Conservation (phyloP, 2,329 filamentous ascomycete species). For the Pyrenophora tritici-repentis region DNA sequence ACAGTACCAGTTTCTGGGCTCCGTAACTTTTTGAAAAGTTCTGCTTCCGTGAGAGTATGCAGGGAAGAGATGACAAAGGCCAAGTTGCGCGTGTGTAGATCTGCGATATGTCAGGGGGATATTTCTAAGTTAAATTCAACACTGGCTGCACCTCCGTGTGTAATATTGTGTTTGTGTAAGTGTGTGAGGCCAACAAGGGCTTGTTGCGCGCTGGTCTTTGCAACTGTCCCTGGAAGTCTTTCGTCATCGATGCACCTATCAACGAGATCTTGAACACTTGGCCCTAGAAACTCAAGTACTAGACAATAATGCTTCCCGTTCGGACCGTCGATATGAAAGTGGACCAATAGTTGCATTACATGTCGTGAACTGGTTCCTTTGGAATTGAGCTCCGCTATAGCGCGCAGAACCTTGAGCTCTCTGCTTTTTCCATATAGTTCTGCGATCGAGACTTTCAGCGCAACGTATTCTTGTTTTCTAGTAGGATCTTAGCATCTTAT, state of each 20-base stretch:
- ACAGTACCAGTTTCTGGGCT: constrained; percentile 20
- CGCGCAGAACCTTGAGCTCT: constrained; percentile 22
- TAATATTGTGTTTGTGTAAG: constrained; percentile 30
- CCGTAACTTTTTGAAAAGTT: constrained; percentile 25
- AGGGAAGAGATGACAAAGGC: constrained; percentile 29
- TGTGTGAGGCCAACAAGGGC: constrained; percentile 22
- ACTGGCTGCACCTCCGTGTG: constrained; percentile 31
- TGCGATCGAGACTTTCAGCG: constrained; percentile 29
- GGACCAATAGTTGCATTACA: too few relatives aligned
- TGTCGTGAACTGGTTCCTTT: constrained; percentile 15
- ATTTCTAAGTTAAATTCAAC: too few relatives aligned
- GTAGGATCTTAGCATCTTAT: not conserved
- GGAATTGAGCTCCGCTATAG: constrained; percentile 12
- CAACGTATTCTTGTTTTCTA: constrained; percentile 27
- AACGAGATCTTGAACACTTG: constrained; percentile 48
- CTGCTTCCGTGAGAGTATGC: constrained; percentile 17
- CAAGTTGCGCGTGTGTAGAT: constrained; percentile 37
- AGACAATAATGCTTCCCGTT: constrained; percentile 55
- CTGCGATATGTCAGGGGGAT: too few relatives aligned
- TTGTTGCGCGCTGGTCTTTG: constrained; percentile 45
- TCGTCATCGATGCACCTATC: too few relatives aligned
- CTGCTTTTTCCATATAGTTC: constrained; percentile 7
- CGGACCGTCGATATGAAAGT: too few relatives aligned
- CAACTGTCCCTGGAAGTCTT: constrained; percentile 46
- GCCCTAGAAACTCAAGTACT: constrained; percentile 50